phyloP scores from a whole-genome alignment of 2,329 filamentous ascomycete species.

The Aspergillus fumigatus region DNA sequence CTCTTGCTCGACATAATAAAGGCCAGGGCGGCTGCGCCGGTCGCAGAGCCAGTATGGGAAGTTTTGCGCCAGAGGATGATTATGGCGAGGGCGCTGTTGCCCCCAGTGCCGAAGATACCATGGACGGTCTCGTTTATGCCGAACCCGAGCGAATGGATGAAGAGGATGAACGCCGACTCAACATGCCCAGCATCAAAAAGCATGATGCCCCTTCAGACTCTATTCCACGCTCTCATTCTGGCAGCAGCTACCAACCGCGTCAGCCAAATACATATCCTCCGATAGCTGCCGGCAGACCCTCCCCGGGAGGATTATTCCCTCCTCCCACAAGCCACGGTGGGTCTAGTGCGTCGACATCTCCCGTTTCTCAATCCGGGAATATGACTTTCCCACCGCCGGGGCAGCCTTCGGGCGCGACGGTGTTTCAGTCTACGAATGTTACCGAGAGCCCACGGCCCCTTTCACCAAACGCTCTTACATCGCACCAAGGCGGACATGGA shows the following conservation, averaged over 20 bases:
- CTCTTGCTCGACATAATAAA: constrained; percentile 89
- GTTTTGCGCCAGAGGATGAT: constrained; percentile 76
- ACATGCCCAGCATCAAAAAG: constrained; percentile 68
- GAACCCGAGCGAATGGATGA: constrained; percentile 48
- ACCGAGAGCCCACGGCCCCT: constrained; percentile 85
- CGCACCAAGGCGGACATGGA: constrained; percentile 35
- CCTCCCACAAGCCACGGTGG: constrained; percentile 56
- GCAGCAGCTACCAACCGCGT: constrained; percentile 57
- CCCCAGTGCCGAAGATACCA: constrained; percentile 50
- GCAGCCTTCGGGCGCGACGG: constrained; percentile 45
- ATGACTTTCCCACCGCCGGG: constrained; percentile 38
- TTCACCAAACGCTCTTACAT: constrained; percentile 41
- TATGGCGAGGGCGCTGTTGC: constrained; percentile 44
- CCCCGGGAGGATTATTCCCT: constrained; percentile 56
- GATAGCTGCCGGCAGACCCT: constrained; percentile 51
- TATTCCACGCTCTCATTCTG: constrained; percentile 38
- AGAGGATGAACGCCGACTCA: constrained; percentile 44
- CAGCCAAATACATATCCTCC: constrained; percentile 74
- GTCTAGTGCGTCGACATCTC: constrained; percentile 53
- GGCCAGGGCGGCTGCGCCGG: constrained; percentile 93
- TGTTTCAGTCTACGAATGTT: constrained; percentile 69
- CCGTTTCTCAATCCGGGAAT: constrained; percentile 42
- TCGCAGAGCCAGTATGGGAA: constrained; percentile 77
- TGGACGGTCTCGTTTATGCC: constrained; percentile 60
- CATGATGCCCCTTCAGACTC: constrained; percentile 57